Conservation (phyloP, 2,329 filamentous ascomycete genomes). For the Verticillium zaregamsianum region DNA sequence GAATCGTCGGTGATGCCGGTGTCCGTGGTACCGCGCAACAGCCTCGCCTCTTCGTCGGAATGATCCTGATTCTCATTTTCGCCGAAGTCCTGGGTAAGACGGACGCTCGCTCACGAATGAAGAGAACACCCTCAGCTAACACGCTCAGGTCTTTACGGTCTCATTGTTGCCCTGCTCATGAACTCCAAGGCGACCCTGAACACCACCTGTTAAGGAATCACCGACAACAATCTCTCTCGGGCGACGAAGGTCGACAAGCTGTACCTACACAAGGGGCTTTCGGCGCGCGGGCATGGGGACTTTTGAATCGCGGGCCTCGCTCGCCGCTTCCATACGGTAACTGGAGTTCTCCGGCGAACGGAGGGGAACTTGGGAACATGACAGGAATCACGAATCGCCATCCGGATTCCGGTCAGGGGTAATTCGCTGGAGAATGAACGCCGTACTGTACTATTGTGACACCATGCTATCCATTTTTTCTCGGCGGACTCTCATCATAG, state of each 20-base stretch:
- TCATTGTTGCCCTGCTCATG: conserved; percentile 99
- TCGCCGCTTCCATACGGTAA: background rate
- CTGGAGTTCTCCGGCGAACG: conserved; percentile 11
- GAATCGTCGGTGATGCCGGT: conserved; percentile 85
- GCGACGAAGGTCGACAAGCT: conserved; percentile 31
- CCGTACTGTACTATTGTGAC: conserved; percentile 50
- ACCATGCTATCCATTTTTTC: conserved; percentile 33
- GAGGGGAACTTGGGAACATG: conserved; percentile 15
- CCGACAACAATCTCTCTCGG: conserved; percentile 11
- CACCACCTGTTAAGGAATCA: conserved; percentile 50
- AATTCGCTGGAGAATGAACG: conserved; percentile 21
- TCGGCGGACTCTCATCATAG: conserved; percentile 41
- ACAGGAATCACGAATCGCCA: conserved; percentile 7
- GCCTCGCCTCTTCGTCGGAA: conserved; percentile 86
- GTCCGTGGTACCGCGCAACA: conserved; percentile 82
- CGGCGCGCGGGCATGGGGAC: conserved; percentile 7
- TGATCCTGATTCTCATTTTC: conserved; percentile 99
- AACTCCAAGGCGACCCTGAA: conserved; percentile 83
- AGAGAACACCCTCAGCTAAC: conserved; percentile 16
- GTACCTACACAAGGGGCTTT: conserved; percentile 21
- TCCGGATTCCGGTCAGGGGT: conserved; percentile 8
- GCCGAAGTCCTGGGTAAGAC: conserved; percentile 91
- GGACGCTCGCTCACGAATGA: background rate
- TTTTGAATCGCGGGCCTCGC: background rate
- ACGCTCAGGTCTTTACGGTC: conserved; percentile 83